Evolutionary conservation across 768 basidiomycete species (phyloP), one percentile per base, ranked within the genome.

Genomic region (Lentinula lateritia): DNA sequence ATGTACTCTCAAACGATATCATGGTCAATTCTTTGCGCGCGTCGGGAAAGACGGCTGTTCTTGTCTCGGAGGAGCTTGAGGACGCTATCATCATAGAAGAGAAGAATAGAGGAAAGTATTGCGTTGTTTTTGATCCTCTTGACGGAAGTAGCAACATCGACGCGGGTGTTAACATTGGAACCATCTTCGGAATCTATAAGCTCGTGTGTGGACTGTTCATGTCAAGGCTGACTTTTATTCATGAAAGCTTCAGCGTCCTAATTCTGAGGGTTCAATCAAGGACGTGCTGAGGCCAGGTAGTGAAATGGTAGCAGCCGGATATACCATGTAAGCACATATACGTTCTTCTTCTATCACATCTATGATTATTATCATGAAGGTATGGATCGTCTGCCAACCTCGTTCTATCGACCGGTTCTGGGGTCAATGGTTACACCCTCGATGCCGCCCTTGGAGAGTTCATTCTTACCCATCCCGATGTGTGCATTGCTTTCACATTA

Each of bases 91-190:
- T 98, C 72, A 91, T 95, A 72, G 92, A 93, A 65, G 88, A 85
- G 57, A 79, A 77, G 64, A 76, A 89, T 73, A 88, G 82, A 73
- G 95, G 95, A 66, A 87, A 83, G 73, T 98, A 98, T 78, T 97
- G 95, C 69, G 96, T 98, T 67, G 97, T 98, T 2, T 99, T 99
- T 68, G 97, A 99, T 75, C 97, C 97, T 41, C 84, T 97, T 54
- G 95, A 98, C 69, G 95, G 95, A 59, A 91, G 88, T 71, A 93
- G 90, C 79, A 97, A 97, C 78, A 98, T 98, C 77, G 95, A 96
- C 72, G 95, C 96, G 65, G 96, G 95, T 84, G 95, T 96, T 57
- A 97, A 97, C 75, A 95, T 97, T 71, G 92, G 93, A 7, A 95
- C 94, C 62, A 97, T 98, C 79, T 98, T 99, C 73, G 96, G 97